Percentiles rank a stretch among this genome's conserved stretches.
phyloP scores from a whole-genome alignment of 495 filamentous ascomycete species.

The Cairneyella variabilis region DNA sequence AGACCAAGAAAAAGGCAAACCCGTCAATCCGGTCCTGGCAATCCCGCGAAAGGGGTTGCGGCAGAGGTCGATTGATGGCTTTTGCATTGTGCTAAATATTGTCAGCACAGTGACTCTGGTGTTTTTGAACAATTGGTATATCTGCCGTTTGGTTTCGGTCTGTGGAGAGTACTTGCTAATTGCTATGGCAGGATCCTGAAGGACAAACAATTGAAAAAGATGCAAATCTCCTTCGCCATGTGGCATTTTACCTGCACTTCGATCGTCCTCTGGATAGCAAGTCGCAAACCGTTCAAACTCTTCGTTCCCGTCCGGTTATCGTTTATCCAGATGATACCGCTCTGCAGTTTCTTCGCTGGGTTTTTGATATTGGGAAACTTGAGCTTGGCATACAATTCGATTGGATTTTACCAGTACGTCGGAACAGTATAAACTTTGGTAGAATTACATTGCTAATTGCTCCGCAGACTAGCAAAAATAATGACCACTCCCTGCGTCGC shows the following conservation, averaged over 20 bases:
- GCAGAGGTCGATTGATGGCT: conserved; percentile 9
- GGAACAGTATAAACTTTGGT: background rate
- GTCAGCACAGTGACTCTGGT: conserved; percentile 23
- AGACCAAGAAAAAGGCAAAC: background rate
- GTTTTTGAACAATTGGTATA: conserved; percentile 26
- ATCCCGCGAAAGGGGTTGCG: conserved; percentile 4
- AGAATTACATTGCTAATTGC: background rate
- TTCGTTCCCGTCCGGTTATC: conserved; percentile 33
- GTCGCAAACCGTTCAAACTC: conserved; percentile 30
- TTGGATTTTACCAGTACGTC: conserved; percentile 34
- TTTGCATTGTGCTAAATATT: conserved; percentile 25
- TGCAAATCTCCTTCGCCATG: conserved; percentile 30
- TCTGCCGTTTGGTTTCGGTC: too few species aligned
- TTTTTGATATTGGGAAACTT: conserved; percentile 36
- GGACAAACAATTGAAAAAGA: conserved; percentile 25
- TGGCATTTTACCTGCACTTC: conserved; percentile 38
- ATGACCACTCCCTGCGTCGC: conserved; percentile 37
- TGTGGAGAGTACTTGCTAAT: too few species aligned
- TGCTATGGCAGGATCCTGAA: conserved; percentile 27
- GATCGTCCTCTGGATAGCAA: conserved; percentile 30
- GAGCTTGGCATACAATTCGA: conserved; percentile 35
- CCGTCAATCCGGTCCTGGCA: too few species aligned
- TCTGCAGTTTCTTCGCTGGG: conserved; percentile 36
- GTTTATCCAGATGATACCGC: conserved; percentile 33
- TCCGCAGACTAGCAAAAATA: conserved; percentile 30